A percentile compares a stretch with the other conserved stretches of the same genome.
phyloP scores from a whole-genome alignment of 139 green algal species.

The Closterium sp. region DNA sequence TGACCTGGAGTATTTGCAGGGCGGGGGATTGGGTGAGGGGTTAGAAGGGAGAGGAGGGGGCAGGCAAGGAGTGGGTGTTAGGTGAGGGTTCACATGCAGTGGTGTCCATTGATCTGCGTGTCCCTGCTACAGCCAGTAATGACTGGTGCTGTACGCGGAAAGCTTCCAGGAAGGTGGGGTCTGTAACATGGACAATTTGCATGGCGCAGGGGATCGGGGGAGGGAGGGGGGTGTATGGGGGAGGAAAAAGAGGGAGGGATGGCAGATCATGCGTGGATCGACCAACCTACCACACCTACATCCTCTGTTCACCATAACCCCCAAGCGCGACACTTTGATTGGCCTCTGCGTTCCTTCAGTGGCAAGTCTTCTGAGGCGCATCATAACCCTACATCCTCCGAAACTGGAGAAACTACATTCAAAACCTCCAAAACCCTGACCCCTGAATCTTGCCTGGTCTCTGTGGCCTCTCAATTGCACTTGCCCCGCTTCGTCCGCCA shows the following conservation, averaged over 20 bases:
- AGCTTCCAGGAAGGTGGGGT: conserved; percentile 38
- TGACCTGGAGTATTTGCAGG: conserved; percentile 2
- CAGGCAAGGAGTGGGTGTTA: no score
- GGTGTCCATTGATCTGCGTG: conserved; percentile 80
- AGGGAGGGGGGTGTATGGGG: neutral
- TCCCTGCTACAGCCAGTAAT: conserved; percentile 77
- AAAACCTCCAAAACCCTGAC: neutral
- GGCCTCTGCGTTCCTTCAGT: no score
- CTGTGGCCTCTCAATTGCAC: conserved; percentile 84
- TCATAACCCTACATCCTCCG: no score
- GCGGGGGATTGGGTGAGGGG: no score
- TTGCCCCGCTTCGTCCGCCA: conserved; percentile 80
- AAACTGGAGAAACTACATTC: no score
- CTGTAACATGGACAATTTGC: conserved; percentile 25
- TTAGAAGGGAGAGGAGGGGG: neutral
- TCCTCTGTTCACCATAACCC: no score
- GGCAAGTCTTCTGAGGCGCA: no score
- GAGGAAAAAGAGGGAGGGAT: no score
- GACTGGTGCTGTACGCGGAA: neutral
- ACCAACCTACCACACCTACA: no score
- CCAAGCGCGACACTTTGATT: no score
- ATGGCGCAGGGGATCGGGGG: neutral
- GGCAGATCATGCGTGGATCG: no score
- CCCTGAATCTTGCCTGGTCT: conserved; percentile 48
- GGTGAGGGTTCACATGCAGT: conserved; percentile 86